A percentile compares a stretch with the other conserved stretches of the same genome.
These are phyloP conservation scores for Mycena amicta DNA, from an alignment of 768 basidiomycete genomes.

Conservation along the genomic window DNA sequence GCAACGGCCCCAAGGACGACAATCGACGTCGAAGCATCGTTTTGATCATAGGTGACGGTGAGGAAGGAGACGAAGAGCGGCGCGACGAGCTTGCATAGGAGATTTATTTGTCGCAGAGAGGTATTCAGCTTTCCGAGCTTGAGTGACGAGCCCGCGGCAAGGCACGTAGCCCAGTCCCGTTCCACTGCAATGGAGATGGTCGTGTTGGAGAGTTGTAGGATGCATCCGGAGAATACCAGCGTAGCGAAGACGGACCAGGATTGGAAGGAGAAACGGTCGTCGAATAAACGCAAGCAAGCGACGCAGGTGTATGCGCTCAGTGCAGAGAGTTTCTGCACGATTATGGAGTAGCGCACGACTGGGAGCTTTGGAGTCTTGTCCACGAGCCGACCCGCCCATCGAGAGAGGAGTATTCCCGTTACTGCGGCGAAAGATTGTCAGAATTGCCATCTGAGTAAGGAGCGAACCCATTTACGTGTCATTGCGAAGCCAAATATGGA, in stretches of 20 bases:
- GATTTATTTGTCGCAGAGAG: slow-evolving; percentile 42
- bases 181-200: slow-evolving; percentile 49
- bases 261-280: slow-evolving; percentile 9
- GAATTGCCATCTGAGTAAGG: not conserved
- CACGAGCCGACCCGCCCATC: slow-evolving; percentile 44
- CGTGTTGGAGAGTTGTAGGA: slow-evolving; percentile 42
- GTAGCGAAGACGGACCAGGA: slow-evolving; percentile 35
- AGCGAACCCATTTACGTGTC: slow-evolving; percentile 27
- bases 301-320: slow-evolving; percentile 36
- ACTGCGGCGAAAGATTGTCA: slow-evolving; percentile 1
- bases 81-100: slow-evolving; percentile 51
- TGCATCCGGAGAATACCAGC: slow-evolving; percentile 36
- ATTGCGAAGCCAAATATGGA: slow-evolving; percentile 50
- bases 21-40: slow-evolving; percentile 32
- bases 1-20: slow-evolving; percentile 38
- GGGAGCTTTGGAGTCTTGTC: slow-evolving; percentile 39
- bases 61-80: too few relatives aligned
- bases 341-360: slow-evolving; percentile 41
- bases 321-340: slow-evolving; percentile 42
- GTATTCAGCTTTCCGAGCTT: slow-evolving; percentile 47
- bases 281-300: slow-evolving; percentile 27
- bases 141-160: slow-evolving; percentile 36
- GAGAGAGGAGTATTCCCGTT: slow-evolving; percentile 42
- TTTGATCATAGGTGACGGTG: slow-evolving; percentile 32
- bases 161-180: slow-evolving; percentile 52